Conservation (phyloP, 140 eudicot genomes). For the Erigeron philadelphicus region DNA sequence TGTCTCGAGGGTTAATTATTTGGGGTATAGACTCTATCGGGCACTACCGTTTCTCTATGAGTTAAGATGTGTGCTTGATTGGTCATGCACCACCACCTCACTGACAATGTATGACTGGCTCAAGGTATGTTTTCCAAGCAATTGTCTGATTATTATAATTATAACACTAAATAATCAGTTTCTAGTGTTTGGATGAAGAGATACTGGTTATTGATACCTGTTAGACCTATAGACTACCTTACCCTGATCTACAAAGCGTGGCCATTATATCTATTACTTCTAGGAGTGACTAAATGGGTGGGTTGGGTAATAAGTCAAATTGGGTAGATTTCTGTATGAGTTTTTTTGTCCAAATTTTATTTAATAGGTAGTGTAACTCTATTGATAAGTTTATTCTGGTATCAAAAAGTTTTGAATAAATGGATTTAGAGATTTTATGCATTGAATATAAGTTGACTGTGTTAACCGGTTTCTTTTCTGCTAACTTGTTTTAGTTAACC, state of each 20-base stretch:
- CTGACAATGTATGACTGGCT: constrained; percentile 78
- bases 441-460: too few relatives aligned
- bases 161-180: not conserved
- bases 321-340: not conserved
- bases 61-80: constrained; percentile 69
- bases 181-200: not conserved
- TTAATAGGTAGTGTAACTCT: too few relatives aligned
- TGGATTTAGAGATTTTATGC: too few relatives aligned
- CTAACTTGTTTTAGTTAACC: too few relatives aligned
- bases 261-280: not conserved
- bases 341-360: not conserved
- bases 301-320: constrained; percentile 3
- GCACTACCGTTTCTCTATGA: constrained; percentile 63
- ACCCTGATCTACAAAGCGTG: not conserved
- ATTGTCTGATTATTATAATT: not conserved
- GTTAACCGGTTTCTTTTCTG: too few relatives aligned
- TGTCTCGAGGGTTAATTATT: constrained; percentile 49
- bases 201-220: not conserved
- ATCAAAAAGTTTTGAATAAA: too few relatives aligned
- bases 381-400: too few relatives aligned
- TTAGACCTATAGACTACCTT: too few relatives aligned
- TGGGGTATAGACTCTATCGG: constrained; percentile 58
- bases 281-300: not conserved
- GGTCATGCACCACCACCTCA: constrained; percentile 70
- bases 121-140: constrained; percentile 36